Percentiles rank a stretch among this genome's conserved stretches.
Evolutionary conservation across 2,329 filamentous ascomycete genomes (phyloP).

Genomic region (Diaporthe australafricana): DNA sequence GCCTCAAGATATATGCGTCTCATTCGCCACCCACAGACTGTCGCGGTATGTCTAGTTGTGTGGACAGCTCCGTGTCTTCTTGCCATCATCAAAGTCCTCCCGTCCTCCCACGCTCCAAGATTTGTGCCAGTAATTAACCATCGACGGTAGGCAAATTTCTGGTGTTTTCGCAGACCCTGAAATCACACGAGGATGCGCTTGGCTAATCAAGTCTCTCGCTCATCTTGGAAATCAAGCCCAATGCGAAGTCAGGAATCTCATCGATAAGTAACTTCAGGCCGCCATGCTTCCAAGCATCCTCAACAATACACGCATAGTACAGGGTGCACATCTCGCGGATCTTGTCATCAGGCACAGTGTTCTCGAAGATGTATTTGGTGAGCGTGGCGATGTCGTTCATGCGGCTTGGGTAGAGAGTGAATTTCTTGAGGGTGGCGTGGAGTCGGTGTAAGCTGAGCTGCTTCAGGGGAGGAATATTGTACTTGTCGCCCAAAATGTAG

Average conservation of each 20-base stretch:
- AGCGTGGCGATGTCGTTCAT: slow-evolving; percentile 23
- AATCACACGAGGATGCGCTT: accelerated
- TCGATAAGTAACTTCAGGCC: slow-evolving; percentile 24
- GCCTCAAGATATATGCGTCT: no score
- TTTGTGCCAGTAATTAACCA: neutral
- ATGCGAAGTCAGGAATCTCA: slow-evolving; percentile 24
- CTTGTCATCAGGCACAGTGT: slow-evolving; percentile 31
- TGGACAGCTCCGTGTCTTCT: no score
- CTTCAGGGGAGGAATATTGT: slow-evolving; percentile 28
- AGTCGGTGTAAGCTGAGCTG: slow-evolving; percentile 33
- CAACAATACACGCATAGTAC: slow-evolving; percentile 36
- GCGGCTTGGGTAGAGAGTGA: slow-evolving; percentile 34
- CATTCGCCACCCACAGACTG: neutral
- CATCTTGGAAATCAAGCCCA: slow-evolving; percentile 21
- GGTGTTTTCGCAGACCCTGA: accelerated
- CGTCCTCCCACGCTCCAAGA: no score
- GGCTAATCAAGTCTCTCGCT: slow-evolving; percentile 22
- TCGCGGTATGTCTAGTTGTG: no score
- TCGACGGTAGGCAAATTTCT: neutral
- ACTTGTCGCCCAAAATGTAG: slow-evolving; percentile 37
- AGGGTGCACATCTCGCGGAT: slow-evolving; percentile 30
- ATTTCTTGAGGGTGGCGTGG: slow-evolving; percentile 29
- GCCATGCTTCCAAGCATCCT: slow-evolving; percentile 32
- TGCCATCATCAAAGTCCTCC: neutral
- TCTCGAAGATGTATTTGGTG: slow-evolving; percentile 31